Evolutionary conservation across 208 protist species (phyloP).

Genomic region (Trypanosoma conorhini): DNA sequence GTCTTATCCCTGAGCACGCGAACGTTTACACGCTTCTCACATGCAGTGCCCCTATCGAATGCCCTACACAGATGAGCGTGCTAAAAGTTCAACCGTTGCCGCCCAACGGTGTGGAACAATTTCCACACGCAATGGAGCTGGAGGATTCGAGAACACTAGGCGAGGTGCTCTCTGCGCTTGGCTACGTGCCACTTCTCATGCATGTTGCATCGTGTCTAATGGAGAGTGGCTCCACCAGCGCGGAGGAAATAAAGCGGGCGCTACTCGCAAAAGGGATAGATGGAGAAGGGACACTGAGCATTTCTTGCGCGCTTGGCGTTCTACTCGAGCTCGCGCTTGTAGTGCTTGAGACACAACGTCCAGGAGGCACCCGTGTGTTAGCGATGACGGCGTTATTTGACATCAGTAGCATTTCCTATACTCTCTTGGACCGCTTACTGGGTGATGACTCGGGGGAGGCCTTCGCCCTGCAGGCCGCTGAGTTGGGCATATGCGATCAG

Average conservation of each 20-base stretch:
- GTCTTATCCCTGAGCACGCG: constrained; percentile 51
- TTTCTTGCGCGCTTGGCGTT: constrained; percentile 48
- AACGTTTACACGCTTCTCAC: constrained; percentile 78
- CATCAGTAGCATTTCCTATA: constrained; percentile 53
- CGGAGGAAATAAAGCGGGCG: constrained; percentile 24
- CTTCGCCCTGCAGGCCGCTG: constrained; percentile 42
- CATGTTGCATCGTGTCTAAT: constrained; percentile 54
- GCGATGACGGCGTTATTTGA: constrained; percentile 61
- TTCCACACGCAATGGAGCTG: constrained; percentile 33
- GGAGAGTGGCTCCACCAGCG: constrained; percentile 31
- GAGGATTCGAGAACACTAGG: constrained; percentile 23
- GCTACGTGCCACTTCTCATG: constrained; percentile 75
- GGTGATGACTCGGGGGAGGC: constrained; percentile 37
- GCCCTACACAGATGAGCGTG: constrained; percentile 31
- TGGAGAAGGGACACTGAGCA: constrained; percentile 51
- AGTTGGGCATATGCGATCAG: constrained; percentile 57
- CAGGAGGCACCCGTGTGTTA: constrained; percentile 36
- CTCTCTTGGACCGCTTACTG: constrained; percentile 45
- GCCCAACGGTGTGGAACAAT: constrained; percentile 31
- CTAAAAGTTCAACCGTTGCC: constrained; percentile 38
- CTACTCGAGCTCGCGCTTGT: constrained; percentile 52
- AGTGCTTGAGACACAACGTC: constrained; percentile 41
- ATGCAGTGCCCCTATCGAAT: constrained; percentile 28
- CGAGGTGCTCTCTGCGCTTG: constrained; percentile 33
- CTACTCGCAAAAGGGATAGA: constrained; percentile 37